Base-by-base conservation (phyloP, 129 eudicot genomes). In the Tagetes erecta region DNA sequence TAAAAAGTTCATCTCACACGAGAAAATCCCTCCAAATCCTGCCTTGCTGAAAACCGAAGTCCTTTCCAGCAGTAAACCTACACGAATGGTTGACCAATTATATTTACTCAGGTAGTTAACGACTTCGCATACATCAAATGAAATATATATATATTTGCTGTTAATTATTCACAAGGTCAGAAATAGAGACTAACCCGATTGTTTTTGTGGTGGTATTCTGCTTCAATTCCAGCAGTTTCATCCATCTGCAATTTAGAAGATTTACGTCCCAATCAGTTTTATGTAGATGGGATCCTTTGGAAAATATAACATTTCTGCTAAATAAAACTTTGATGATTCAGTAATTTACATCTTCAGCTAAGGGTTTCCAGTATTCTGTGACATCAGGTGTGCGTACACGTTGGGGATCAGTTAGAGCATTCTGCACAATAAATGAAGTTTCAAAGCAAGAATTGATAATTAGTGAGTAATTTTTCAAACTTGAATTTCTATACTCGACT, bases 41-140 rank as follows among this genome's bases (percentile, higher is more conserved):
- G 98, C 68, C 97, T 80, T 70, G 98, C 98, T 76, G 98, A 90
- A 76, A 90, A 93, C 36, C 98, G 86, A 20, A 93, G 89, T 74
- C 98, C 98, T 86, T 93, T 93, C 98, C 98, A 93, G 76, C 98
- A 93, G 76, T 93, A 93, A 37, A 93, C 97, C 97, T 92, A 79
- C 72, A 85, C 13, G 11, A 63, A 36, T 58, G 53, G 58, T 4
- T 11, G 27, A 60, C 74, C 49, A 64, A 20, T 37, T 55, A 52
- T 12, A 45, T 40, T 57, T 11, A 57, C 40, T 12, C 3, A 57
- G 57, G 38, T 36, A 20, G 14, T 52, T 63, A 31, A 35, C 64
- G 30, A 9, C 12, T 33, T 59, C 41, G 44, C 58, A 73, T 58
- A 34, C 36, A n/a, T 33, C 20, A 6, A 9, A 37, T 72, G 9